Percentiles rank a stretch among this genome's conserved stretches.
Conservation (phyloP, 1,284 basidiomycete genomes). For the Laetiporus sulphureus region DNA sequence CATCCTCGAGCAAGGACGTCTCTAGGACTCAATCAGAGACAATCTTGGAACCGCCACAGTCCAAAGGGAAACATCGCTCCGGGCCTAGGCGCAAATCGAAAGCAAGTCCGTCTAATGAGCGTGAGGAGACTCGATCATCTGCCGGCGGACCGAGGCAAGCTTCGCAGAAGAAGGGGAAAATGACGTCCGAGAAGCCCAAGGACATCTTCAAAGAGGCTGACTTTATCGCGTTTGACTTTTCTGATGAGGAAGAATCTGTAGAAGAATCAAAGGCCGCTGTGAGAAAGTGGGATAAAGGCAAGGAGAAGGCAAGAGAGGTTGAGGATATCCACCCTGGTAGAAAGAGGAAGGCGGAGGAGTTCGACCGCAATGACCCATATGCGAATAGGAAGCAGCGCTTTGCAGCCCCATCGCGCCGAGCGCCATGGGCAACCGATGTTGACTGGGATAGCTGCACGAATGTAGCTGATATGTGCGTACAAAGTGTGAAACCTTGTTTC, state of each 20-base stretch:
- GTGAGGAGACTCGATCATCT: too few relatives aligned
- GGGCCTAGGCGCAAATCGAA: constrained; percentile 13
- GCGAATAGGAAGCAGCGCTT: constrained; percentile 53
- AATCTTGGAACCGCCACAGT: too few relatives aligned
- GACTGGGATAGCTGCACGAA: constrained; percentile 76
- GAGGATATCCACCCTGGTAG: constrained; percentile 16
- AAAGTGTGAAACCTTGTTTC: constrained; percentile 2
- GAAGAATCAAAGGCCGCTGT: constrained; percentile 25
- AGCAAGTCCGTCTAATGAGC: constrained; percentile 16
- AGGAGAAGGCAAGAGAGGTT: constrained; percentile 23
- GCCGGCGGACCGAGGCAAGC: too few relatives aligned
- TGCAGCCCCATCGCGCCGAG: constrained; percentile 52
- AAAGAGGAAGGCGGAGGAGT: constrained; percentile 39
- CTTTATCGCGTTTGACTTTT: constrained; percentile 50
- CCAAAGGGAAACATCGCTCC: too few relatives aligned
- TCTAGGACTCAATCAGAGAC: background rate
- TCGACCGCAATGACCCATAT: constrained; percentile 44
- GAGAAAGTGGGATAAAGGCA: constrained; percentile 39
- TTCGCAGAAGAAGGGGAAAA: too few relatives aligned
- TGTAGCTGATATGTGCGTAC: constrained; percentile 69
- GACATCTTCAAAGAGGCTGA: constrained; percentile 38
- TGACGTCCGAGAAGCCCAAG: background rate
- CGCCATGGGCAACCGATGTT: constrained; percentile 77
- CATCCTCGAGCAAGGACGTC: background rate
- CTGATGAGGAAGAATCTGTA: constrained; percentile 26